Evolutionary conservation across 2,329 filamentous ascomycete genomes (phyloP).

Genomic region (Arthroderma sp.): DNA sequence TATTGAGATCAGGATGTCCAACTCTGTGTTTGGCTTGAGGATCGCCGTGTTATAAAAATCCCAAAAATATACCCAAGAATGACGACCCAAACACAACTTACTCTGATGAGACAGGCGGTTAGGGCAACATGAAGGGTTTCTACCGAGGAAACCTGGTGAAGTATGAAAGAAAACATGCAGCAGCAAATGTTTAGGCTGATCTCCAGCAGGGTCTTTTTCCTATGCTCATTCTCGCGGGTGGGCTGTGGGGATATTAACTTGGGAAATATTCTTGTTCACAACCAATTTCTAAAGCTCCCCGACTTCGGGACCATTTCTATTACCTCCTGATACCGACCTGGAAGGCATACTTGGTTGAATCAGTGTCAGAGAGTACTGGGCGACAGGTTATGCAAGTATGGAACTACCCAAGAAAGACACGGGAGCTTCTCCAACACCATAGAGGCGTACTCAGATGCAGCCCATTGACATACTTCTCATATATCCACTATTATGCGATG

Average conservation of each 20-base stretch:
- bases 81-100: no score
- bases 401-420: conserved; percentile 7
- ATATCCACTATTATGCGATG: no score
- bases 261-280: conserved; percentile 3
- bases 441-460: no score
- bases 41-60: no score
- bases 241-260: conserved; percentile 2
- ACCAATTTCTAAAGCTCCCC: neutral
- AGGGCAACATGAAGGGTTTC: no score
- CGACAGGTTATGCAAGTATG: conserved; percentile 6
- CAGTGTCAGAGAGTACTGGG: conserved; percentile 7
- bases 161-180: conserved; percentile 1
- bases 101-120: no score
- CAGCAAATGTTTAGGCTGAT: neutral
- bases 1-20: no score
- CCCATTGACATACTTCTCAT: no score
- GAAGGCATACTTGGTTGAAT: conserved; percentile 3
- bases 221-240: conserved; percentile 4
- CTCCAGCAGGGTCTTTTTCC: neutral
- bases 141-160: conserved; percentile 2
- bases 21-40: no score
- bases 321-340: conserved; percentile 5
- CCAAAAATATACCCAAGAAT: no score
- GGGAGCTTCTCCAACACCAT: neutral
- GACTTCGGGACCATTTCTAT: conserved; percentile 3